Evolutionary conservation across 257 asterid species (phyloP).

Genomic region (Petrea volubilis): DNA sequence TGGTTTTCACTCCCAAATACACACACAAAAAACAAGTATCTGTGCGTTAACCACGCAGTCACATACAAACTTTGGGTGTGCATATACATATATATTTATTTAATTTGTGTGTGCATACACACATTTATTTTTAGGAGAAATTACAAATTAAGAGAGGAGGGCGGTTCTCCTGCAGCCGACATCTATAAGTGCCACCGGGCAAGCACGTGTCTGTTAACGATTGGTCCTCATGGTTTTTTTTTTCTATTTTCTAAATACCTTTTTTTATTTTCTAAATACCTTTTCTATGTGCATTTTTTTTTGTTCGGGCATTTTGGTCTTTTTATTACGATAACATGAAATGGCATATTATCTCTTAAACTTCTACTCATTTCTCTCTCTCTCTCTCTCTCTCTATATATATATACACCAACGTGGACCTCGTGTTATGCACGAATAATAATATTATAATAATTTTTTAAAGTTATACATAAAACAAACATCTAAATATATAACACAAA

Average conservation of each 20-base stretch:
- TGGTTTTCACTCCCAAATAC: constrained; percentile 10
- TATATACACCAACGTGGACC: no score
- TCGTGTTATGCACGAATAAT: no score
- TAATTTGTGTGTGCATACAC: background rate
- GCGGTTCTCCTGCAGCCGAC: background rate
- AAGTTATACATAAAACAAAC: no score
- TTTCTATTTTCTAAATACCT: background rate
- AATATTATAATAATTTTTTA: no score
- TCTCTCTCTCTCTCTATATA: no score
- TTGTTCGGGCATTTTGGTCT: no score
- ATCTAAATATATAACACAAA: no score
- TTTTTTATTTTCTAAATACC: background rate
- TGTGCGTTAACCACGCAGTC: constrained; percentile 10
- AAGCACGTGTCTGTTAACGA: background rate
- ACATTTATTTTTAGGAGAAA: background rate
- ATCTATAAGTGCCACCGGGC: background rate
- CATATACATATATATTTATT: background rate
- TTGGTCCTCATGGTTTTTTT: background rate
- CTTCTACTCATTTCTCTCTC: no score
- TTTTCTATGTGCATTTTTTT: no score
- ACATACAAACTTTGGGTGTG: background rate
- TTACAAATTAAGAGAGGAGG: background rate
- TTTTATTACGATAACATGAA: no score
- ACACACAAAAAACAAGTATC: constrained; percentile 11
- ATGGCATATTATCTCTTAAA: no score